Base-by-base conservation (phyloP, 257 asterid genomes). In the Solanum rostratum region DNA sequence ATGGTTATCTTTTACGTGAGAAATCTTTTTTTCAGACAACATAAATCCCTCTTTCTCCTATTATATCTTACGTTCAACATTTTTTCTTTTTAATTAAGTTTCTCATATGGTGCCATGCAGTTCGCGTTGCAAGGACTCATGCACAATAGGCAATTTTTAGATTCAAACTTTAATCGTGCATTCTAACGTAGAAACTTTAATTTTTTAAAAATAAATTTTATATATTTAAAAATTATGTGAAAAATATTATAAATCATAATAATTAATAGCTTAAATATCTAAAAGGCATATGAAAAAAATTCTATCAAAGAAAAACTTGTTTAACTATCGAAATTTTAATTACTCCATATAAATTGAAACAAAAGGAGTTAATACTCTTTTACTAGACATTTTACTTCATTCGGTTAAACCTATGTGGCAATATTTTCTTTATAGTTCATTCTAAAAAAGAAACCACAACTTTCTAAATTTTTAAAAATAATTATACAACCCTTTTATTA, bases 21-120 rank as follows among this genome's bases (percentile, higher is more conserved):
- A 49, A 11, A 74, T 74, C 81, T 13, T 24, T 74, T 41, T 73
- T 45, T 16, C 18, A 84, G 89, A 92, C 93, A 92, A 91, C 86
- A 92, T 86, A 84, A 90, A 89, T 88, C 90, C 86, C 46, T 86
- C 80, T 88, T 89, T 20, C 65, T 57, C 63, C 4, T 33, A 24
- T 8, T 27, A 9, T n/a, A 20, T 57, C 14, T 57, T 54, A 4
- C 62, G 62, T 54, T 7, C 24, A 54, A 18, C 37, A 33, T 33
- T 33, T 20, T 20, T 57, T 54, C 20, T 20, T 66, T 59, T 59
- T n/a, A 12, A 59, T 12, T 22, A 27, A 9, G 46, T 43, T 43
- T 43, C 65, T 57, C 29, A n/a, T 57, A 1, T 57, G 29, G 10
- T 57, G 29, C 29, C 65, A 57, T 57, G 65, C 65, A 57, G 65